Conservation (phyloP, 179 eudicot species). For the Silene noctiflora region DNA sequence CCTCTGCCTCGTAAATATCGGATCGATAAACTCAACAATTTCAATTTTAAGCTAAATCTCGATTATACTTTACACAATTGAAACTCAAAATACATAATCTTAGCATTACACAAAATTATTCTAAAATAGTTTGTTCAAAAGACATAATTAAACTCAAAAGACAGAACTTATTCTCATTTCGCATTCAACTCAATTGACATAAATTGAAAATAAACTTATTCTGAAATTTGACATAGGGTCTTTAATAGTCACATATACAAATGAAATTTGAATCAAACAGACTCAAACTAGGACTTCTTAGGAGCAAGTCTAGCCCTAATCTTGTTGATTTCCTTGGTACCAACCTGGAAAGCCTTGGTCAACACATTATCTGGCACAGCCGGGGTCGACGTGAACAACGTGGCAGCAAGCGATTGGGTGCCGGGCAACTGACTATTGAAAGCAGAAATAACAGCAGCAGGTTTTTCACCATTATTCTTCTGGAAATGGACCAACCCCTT, state of each 20-base stretch:
- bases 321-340: constrained; percentile 42
- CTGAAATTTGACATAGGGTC: not conserved
- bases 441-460: constrained; percentile 52
- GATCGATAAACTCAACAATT: too few relatives aligned
- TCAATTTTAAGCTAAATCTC: too few relatives aligned
- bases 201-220: not conserved
- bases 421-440: constrained; percentile 64
- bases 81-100: too few relatives aligned
- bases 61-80: too few relatives aligned
- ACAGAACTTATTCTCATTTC: not conserved
- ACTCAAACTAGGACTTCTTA: constrained; percentile 22
- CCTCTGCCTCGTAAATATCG: too few relatives aligned
- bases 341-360: constrained; percentile 53
- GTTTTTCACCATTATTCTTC: constrained; percentile 43
- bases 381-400: constrained; percentile 53
- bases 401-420: constrained; percentile 41
- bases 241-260: not conserved
- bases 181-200: not conserved
- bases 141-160: too few relatives aligned
- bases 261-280: not conserved
- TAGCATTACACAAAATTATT: too few relatives aligned
- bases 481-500: constrained; percentile 57
- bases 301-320: constrained; percentile 48
- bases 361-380: constrained; percentile 48
- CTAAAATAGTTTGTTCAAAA: too few relatives aligned